A percentile compares a stretch with the other conserved stretches of the same genome.
phyloP scores from a whole-genome alignment of 1,139 yeast species.

The Barnettozyma hawaiiensis region DNA sequence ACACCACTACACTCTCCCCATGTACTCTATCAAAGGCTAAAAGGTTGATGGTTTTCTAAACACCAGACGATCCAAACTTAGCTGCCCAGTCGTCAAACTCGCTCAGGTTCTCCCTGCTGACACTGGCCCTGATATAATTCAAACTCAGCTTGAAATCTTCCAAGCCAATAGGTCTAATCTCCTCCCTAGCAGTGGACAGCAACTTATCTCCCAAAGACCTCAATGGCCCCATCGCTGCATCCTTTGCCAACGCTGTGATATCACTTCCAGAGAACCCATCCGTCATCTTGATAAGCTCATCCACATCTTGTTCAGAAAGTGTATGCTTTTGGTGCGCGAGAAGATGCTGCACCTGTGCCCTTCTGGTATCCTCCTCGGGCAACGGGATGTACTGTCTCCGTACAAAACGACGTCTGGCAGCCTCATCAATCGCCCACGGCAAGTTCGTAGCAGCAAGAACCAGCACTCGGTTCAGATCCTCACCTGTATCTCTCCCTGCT shows the following conservation, averaged over 20 bases:
- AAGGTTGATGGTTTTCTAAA: too few relatives aligned
- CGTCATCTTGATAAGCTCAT: conserved; percentile 53
- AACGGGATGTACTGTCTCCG: conserved; percentile 91
- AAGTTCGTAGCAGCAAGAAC: conserved; percentile 94
- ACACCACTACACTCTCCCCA: too few relatives aligned
- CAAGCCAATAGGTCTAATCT: conserved; percentile 73
- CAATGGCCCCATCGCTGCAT: conserved; percentile 97
- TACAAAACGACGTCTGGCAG: conserved; percentile 92
- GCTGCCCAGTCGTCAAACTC: conserved; percentile 88
- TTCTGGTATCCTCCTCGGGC: conserved; percentile 82
- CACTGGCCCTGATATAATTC: conserved; percentile 86
- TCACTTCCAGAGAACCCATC: conserved; percentile 92
- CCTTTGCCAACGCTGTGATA: conserved; percentile 91
- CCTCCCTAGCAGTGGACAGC: conserved; percentile 77
- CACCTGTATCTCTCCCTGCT: conserved; percentile 60
- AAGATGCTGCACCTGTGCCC: conserved; percentile 64
- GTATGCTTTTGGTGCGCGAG: conserved; percentile 73
- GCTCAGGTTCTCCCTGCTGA: conserved; percentile 72
- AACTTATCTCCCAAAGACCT: conserved; percentile 86
- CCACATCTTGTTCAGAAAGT: conserved; percentile 57
- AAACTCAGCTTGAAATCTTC: conserved; percentile 73
- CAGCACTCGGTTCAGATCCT: conserved; percentile 68
- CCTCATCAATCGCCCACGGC: conserved; percentile 98
- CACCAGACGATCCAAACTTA: conserved; percentile 89
- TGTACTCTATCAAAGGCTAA: too few relatives aligned